Conservation (phyloP, 768 basidiomycete genomes). For the Tricholoma bakamatsutake region DNA sequence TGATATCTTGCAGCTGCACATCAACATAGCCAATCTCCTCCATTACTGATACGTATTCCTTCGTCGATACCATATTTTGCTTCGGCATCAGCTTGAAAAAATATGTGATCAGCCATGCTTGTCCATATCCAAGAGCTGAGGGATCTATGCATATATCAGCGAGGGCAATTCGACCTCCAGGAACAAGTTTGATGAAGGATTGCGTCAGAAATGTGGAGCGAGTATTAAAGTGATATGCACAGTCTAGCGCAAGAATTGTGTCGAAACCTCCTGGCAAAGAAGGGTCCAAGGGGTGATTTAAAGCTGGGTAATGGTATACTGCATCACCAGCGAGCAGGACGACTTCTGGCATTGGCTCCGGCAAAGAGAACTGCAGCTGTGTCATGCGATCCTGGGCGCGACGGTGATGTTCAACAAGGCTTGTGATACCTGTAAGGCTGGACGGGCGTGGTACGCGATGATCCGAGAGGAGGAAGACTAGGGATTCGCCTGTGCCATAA, state of each 20-base stretch:
- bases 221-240: constrained; percentile 62
- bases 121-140: constrained; percentile 16
- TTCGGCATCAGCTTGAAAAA: constrained; percentile 40
- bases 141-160: constrained; percentile 55
- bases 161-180: constrained; percentile 49
- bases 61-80: constrained; percentile 41
- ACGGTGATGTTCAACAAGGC: constrained; percentile 39
- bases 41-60: constrained; percentile 41
- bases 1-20: constrained; percentile 51
- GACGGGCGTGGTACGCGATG: constrained; percentile 40
- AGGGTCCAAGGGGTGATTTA: constrained; percentile 41
- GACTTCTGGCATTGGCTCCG: constrained; percentile 24
- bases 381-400: constrained; percentile 39
- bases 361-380: constrained; percentile 16
- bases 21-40: constrained; percentile 45
- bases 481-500: constrained; percentile 63
- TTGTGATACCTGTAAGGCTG: constrained; percentile 52
- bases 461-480: constrained; percentile 47
- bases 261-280: constrained; percentile 31
- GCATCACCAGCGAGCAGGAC: constrained; percentile 46
- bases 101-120: constrained; percentile 22
- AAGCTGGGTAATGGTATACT: constrained; percentile 26
- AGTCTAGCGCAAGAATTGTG: constrained; percentile 56
- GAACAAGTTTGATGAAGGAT: constrained; percentile 35
- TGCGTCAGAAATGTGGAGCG: constrained; percentile 48